Evolutionary conservation across 2,329 filamentous ascomycete genomes (phyloP).

Genomic region (Acrocalymma vagum): DNA sequence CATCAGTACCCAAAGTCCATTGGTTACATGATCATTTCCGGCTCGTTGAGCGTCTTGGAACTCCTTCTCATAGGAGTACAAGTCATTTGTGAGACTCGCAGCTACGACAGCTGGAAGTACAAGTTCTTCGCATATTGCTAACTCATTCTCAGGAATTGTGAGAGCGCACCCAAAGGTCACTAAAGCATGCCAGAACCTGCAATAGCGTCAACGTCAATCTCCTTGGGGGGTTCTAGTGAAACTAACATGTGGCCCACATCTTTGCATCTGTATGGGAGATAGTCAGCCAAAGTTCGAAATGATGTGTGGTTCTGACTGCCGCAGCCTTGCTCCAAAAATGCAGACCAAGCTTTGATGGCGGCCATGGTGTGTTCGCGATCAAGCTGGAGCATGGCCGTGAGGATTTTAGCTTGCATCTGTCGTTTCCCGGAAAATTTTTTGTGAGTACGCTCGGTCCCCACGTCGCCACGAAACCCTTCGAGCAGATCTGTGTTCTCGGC

Average conservation of each 20-base stretch:
- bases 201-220: not conserved
- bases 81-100: constrained; percentile 49
- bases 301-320: no score
- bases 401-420: constrained; percentile 20
- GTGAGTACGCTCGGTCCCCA: constrained; percentile 4
- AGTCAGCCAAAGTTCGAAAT: constrained; percentile 23
- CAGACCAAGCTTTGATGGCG: constrained; percentile 24
- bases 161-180: constrained; percentile 50
- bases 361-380: constrained; percentile 18
- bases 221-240: no score
- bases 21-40: constrained; percentile 42
- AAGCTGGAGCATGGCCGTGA: constrained; percentile 22
- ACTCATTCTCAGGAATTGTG: constrained; percentile 48
- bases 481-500: constrained; percentile 26
- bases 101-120: constrained; percentile 34
- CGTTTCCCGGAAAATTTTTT: not conserved
- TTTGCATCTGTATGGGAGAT: constrained; percentile 19
- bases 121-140: constrained; percentile 30
- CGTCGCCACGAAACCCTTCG: constrained; percentile 18
- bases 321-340: constrained; percentile 23
- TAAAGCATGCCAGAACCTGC: constrained; percentile 46
- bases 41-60: constrained; percentile 31
- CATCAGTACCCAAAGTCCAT: constrained; percentile 54
- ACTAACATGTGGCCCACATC: constrained; percentile 27
- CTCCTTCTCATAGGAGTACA: constrained; percentile 50